Evolutionary conservation across 495 filamentous ascomycete genomes (phyloP), one percentile per base, ranked within the genome.

Genomic region (Antarctomyces pellizariae): DNA sequence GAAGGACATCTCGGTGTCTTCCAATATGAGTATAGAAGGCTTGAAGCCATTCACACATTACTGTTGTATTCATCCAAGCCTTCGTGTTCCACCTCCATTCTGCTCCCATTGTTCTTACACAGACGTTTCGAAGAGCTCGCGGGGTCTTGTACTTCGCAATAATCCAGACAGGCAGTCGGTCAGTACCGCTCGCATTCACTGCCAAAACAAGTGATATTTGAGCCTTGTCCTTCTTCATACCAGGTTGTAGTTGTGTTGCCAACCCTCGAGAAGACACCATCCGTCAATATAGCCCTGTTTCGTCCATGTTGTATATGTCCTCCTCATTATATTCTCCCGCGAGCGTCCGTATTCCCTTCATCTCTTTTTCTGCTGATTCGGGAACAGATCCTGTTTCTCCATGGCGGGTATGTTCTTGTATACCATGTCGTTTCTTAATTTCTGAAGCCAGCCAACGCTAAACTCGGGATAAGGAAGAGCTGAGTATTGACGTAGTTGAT

Each of bases 271-370:
- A 26, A 16, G 37, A 44, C 10, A 25, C 33, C 23, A 37, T 36
- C 13, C 30, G 37, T 43, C 36, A 49, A 31, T 33, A 46, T 16
- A 47, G 23, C 0, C 42, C 34, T 6, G 44, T 42, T 17, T 47
- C 37, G 34, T 45, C 40, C 26, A 49, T 38, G 25, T 45, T 50
- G 24, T 39, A 47, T 9, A 36, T 41, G 35, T 50, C 38, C 18
- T 36, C 16, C 13, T 26, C 29, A 4, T 18, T 11, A 27, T 42
- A 47, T 7, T 40, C 38, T 2, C 25, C 32, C 14, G 23, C 22
- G n/a, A 36, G 9, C 8, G 28, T 29, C n/a, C 33, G 31, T 7
- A 45, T 20, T 8, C 22, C 33, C 9, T 36, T 28, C 13, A 41
- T 21, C 13, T 36, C 14, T 8, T 37, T 30, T 13, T 15, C n/a